phyloP scores from a whole-genome alignment of 2,329 filamentous ascomycete genomes.

The Podosphaera xanthii region DNA sequence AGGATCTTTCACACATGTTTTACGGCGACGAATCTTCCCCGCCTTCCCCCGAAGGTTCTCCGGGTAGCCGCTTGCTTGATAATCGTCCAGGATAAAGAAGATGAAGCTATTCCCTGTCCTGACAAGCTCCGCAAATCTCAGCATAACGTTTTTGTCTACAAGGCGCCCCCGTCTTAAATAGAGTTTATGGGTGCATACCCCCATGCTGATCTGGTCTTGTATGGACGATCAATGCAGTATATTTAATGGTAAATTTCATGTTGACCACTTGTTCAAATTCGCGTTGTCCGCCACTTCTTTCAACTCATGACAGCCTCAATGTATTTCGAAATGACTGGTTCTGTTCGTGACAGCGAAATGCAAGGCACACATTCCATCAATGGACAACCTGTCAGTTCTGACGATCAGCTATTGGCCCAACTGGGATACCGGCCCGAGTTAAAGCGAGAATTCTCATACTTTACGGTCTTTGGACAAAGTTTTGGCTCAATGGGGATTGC shows the following conservation, averaged over 20 bases:
- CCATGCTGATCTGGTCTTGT: neutral
- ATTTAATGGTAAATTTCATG: neutral
- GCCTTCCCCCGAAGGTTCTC: too few relatives aligned
- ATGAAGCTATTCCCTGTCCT: too few relatives aligned
- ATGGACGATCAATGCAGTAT: neutral
- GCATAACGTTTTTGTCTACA: too few relatives aligned
- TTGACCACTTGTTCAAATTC: neutral
- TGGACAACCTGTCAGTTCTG: neutral
- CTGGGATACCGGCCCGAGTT: conserved; percentile 31
- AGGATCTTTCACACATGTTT: too few relatives aligned
- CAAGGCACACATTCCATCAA: neutral
- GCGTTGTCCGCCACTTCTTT: neutral
- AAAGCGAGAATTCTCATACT: conserved; percentile 34
- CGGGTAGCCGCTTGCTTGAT: too few relatives aligned
- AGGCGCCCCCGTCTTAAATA: too few relatives aligned
- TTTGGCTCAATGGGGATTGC: conserved; percentile 38
- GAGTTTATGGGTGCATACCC: too few relatives aligned
- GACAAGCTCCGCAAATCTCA: too few relatives aligned
- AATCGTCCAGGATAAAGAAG: too few relatives aligned
- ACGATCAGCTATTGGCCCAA: conserved; percentile 6
- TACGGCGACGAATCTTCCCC: too few relatives aligned
- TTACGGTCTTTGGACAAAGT: conserved; percentile 38
- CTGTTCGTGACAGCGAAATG: neutral
- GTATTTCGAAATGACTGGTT: neutral
- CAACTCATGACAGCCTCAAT: neutral